These are phyloP conservation scores for Sarocladium oryzae DNA, from an alignment of 2,329 filamentous ascomycete genomes.

Conservation along the genomic window DNA sequence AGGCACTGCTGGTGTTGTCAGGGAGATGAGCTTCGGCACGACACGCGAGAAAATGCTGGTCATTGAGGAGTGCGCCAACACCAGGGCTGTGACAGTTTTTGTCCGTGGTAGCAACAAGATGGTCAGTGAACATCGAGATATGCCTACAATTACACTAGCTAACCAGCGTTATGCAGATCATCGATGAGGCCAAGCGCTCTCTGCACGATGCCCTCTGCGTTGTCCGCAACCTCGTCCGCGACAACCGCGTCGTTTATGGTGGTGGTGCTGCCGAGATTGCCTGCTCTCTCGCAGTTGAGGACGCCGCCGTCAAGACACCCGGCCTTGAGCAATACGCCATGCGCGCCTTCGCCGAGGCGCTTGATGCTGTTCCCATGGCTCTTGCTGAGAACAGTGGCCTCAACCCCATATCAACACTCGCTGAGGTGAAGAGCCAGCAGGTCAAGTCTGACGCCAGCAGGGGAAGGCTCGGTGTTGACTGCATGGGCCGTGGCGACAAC, in stretches of 20 bases:
- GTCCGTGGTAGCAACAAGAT: slow-evolving; percentile 99
- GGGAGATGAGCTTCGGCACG: slow-evolving; percentile 94
- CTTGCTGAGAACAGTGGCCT: slow-evolving; percentile 95
- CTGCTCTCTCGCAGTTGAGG: slow-evolving; percentile 92
- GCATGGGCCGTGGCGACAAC: slow-evolving; percentile 92
- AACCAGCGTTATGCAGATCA: slow-evolving; percentile 59
- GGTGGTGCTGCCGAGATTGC: slow-evolving; percentile 96
- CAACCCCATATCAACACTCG: slow-evolving; percentile 91
- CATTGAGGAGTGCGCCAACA: slow-evolving; percentile 98
- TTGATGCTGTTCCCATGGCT: slow-evolving; percentile 91
- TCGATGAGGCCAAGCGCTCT: slow-evolving; percentile 96
- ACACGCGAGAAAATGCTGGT: slow-evolving; percentile 99
- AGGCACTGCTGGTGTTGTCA: slow-evolving; percentile 79
- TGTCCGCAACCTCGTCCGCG: slow-evolving; percentile 88
- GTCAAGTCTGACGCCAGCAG: slow-evolving; percentile 59
- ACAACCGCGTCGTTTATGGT: slow-evolving; percentile 96
- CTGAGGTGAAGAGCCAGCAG: slow-evolving; percentile 92
- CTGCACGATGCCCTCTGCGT: slow-evolving; percentile 97
- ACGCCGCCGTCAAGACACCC: slow-evolving; percentile 87
- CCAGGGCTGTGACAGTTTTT: slow-evolving; percentile 90
- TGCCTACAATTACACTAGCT: background rate
- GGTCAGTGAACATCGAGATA: slow-evolving; percentile 47
- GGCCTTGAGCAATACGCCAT: slow-evolving; percentile 99
- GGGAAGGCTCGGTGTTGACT: slow-evolving; percentile 83
- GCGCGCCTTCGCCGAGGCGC: slow-evolving; percentile 92